Evolutionary conservation across 805 yeast genomes (phyloP).

Genomic region (Cyberlindnera suaveolens): DNA sequence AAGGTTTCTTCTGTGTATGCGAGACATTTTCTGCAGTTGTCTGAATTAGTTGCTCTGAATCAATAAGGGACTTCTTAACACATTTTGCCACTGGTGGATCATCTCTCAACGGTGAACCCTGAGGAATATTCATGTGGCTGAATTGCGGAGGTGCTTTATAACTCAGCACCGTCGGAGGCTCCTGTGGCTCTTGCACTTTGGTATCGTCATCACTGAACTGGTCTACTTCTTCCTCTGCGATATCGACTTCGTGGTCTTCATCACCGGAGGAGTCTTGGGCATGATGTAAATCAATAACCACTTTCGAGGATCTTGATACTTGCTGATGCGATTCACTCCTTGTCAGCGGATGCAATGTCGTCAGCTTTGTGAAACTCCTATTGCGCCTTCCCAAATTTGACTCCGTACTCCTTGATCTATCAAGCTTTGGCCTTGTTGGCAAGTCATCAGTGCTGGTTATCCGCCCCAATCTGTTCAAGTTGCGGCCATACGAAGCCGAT

Average conservation of each 20-base stretch:
- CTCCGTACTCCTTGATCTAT: conserved; percentile 22
- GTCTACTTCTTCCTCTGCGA: conserved; percentile 22
- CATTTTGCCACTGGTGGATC: neutral
- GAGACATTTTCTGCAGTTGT: conserved; percentile 1
- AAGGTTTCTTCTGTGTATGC: conserved; percentile 3
- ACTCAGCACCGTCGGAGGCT: conserved; percentile 8
- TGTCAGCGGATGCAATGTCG: conserved; percentile 17
- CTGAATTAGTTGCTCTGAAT: conserved; percentile 6
- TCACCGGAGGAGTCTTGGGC: conserved; percentile 10
- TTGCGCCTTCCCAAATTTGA: conserved; percentile 12
- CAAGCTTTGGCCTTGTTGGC: conserved; percentile 4
- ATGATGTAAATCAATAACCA: conserved; percentile 13
- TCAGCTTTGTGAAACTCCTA: conserved; percentile 19
- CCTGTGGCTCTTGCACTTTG: neutral
- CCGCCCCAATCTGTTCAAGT: conserved; percentile 18
- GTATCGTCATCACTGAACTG: conserved; percentile 18
- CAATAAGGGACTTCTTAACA: conserved; percentile 9
- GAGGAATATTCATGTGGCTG: conserved; percentile 14
- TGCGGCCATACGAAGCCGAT: conserved; percentile 23
- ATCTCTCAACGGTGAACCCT: neutral
- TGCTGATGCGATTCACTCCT: conserved; percentile 18
- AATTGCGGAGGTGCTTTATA: conserved; percentile 22
- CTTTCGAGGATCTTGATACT: conserved; percentile 10
- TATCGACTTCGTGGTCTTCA: conserved; percentile 7
- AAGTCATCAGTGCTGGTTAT: conserved; percentile 19